phyloP scores from a whole-genome alignment of 148 eudicot genomes.

The Vaccinium corymbosum region DNA sequence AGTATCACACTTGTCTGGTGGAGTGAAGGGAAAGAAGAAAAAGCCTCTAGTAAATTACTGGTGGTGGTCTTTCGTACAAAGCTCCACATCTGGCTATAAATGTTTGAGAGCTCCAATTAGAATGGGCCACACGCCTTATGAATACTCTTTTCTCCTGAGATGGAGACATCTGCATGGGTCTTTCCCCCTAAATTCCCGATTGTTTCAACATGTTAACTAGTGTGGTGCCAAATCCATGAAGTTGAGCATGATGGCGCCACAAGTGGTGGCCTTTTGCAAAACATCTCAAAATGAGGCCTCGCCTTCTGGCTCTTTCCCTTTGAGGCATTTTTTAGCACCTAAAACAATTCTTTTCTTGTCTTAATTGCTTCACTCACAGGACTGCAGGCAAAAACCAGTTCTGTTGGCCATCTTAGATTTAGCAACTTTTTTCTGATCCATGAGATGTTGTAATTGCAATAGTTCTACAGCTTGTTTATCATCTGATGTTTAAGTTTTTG shows the following conservation, averaged over 20 bases:
- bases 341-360: background rate
- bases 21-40: background rate
- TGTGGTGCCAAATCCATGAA: background rate
- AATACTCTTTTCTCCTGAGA: background rate
- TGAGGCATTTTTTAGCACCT: background rate
- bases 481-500: background rate
- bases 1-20: background rate
- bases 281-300: background rate
- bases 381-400: background rate
- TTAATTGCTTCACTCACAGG: background rate
- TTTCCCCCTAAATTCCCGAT: background rate
- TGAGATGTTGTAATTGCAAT: background rate
- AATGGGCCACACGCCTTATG: background rate
- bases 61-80: too few relatives aligned
- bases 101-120: background rate
- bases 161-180: background rate
- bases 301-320: background rate
- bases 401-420: background rate
- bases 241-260: background rate
- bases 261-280: background rate
- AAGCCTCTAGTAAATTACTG: background rate
- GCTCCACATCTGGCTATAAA: background rate
- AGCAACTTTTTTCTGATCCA: background rate
- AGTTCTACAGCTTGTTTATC: background rate
- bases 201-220: background rate